Conservation (phyloP, 768 basidiomycete species). For the Nidularia pulvinata region DNA sequence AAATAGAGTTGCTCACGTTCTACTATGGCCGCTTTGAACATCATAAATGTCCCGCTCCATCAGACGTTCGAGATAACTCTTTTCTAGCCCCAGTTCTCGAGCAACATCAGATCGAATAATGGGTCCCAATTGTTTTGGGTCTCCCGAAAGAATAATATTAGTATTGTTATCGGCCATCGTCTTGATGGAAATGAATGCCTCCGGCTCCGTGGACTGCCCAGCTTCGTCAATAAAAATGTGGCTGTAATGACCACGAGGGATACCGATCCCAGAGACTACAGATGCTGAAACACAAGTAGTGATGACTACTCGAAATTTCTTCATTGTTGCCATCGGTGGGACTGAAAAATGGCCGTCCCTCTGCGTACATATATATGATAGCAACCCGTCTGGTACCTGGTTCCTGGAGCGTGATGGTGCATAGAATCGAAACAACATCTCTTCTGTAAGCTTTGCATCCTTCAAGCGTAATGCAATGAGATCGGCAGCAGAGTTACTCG, state of each 20-base stretch:
- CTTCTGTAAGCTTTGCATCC: conserved; percentile 13
- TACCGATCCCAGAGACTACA: conserved; percentile 52
- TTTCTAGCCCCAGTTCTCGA: conserved; percentile 52
- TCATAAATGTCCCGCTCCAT: conserved; percentile 48
- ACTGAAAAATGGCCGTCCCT: conserved; percentile 36
- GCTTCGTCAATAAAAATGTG: conserved; percentile 77
- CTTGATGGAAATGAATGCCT: conserved; percentile 62
- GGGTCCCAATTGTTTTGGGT: conserved; percentile 73
- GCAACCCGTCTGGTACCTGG: conserved; percentile 43
- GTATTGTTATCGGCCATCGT: conserved; percentile 53
- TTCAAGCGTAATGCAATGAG: conserved; percentile 47
- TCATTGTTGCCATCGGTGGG: conserved; percentile 32
- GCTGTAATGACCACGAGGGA: conserved; percentile 59
- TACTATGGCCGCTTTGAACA: conserved; percentile 22
- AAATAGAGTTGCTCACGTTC: conserved; percentile 16
- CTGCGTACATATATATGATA: conserved; percentile 27
- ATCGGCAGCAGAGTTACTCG: conserved; percentile 68
- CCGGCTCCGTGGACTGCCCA: conserved; percentile 72
- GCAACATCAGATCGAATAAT: conserved; percentile 63
- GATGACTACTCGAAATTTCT: conserved; percentile 53
- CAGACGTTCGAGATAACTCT: conserved; percentile 61
- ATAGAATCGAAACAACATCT: conserved; percentile 55
- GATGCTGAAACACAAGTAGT: conserved; percentile 67
- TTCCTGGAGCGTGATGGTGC: conserved; percentile 46
- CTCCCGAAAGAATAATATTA: conserved; percentile 64